Percentiles rank a stretch among this genome's conserved stretches.
Conservation (phyloP, 768 basidiomycete genomes). For the Xerocomus spinulosus region DNA sequence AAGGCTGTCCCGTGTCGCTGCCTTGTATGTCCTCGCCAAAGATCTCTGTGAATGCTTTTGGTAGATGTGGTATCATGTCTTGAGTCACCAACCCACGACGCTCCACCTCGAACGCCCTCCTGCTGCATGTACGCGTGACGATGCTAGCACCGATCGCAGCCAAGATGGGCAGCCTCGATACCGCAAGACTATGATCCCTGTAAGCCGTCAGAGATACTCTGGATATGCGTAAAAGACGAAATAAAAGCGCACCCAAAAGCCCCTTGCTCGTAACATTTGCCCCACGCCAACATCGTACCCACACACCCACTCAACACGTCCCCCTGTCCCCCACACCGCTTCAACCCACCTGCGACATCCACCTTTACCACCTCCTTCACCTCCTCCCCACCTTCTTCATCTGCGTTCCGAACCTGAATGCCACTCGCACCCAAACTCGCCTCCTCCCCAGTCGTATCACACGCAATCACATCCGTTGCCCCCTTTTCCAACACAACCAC, state of each 20-base stretch:
- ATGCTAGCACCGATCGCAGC: slow-evolving; percentile 85
- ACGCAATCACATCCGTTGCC: slow-evolving; percentile 72
- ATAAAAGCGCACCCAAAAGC: slow-evolving; percentile 60
- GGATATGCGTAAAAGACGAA: not conserved
- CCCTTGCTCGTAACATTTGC: slow-evolving; percentile 85
- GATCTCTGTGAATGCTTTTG: slow-evolving; percentile 64
- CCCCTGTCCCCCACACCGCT: slow-evolving; percentile 94
- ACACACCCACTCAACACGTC: slow-evolving; percentile 88
- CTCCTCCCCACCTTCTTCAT: slow-evolving; percentile 45
- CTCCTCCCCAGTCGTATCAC: slow-evolving; percentile 58
- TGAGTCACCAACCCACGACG: slow-evolving; percentile 80
- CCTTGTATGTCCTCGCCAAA: slow-evolving; percentile 47
- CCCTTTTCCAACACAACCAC: slow-evolving; percentile 93
- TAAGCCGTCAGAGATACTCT: slow-evolving; percentile 3
- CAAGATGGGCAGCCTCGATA: slow-evolving; percentile 71
- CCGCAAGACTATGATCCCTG: slow-evolving; percentile 52
- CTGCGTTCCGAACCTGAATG: slow-evolving; percentile 37
- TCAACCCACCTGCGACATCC: slow-evolving; percentile 73
- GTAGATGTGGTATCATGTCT: slow-evolving; percentile 66
- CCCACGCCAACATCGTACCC: slow-evolving; percentile 92
- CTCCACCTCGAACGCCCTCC: slow-evolving; percentile 66
- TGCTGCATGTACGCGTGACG: slow-evolving; percentile 82
- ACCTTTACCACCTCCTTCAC: slow-evolving; percentile 60
- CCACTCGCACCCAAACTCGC: too few relatives aligned
- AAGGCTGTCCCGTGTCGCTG: slow-evolving; percentile 33